Evolutionary conservation across 495 filamentous ascomycete genomes (phyloP), one percentile per base, ranked within the genome.

Genomic region (Xylaria curta): DNA sequence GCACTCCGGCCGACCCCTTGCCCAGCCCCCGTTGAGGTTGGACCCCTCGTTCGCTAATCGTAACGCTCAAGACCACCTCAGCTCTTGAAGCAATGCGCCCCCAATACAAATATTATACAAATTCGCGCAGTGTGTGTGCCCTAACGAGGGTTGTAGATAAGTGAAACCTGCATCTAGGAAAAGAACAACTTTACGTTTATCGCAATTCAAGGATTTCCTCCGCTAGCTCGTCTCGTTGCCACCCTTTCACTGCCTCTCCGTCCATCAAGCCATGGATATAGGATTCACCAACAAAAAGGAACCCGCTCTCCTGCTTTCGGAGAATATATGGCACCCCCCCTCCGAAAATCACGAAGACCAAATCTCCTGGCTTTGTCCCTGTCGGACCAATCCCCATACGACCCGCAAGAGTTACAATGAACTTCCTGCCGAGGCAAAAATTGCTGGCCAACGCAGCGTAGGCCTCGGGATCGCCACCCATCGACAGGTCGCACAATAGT

Each of bases 361-460:
- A 60, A 12, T 60, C 56, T n/a, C 56, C 56, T 0, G 15, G 31
- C 31, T 10, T 17, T n/a, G 56, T 38, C 56, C 28, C 31, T 13
- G 19, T 6, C 19, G 56, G 56, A 17, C 21, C 56, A 60, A 58
- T 58, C 6, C 56, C 56, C 56, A 60, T 60, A n/a, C 31, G 56
- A 10, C 56, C 56, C 2, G 10, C 19, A 7, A 19, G 12, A 17
- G 31, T 60, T 2, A 60, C 15, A 21, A 60, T 19, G 7, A 60
- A 60, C 4, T 5, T 60, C 31, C 56, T 38, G 31, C n/a, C n/a
- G 56, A 60, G 9, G 31, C 31, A 60, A 10, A 60, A 60, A 12
- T 60, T 60, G 4, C 56, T 60, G 4, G 56, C 12, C 9, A 60
- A n/a, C 2, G 56, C 56, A 21, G 31, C 15, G 31, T 60, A 36